These are phyloP conservation scores for Kalanchoe fedtschenkoi DNA, from an alignment of 164 flowering plant species.

Conservation along the genomic window DNA sequence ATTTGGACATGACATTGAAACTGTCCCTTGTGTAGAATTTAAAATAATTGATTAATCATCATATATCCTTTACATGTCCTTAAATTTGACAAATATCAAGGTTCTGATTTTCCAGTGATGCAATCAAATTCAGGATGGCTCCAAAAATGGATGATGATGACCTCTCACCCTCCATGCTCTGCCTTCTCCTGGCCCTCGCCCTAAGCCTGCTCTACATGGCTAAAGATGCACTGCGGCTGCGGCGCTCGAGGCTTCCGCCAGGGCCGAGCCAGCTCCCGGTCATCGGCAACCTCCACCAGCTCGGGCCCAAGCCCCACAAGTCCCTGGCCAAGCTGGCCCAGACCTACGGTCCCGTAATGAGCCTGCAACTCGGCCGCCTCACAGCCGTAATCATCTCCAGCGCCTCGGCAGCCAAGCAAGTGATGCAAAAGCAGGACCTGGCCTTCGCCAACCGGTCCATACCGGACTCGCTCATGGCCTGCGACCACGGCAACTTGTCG, in stretches of 20 bases:
- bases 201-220: not conserved
- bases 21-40: no score
- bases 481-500: conserved; percentile 10
- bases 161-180: not conserved
- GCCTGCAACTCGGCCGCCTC: conserved; percentile 17
- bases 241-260: conserved; percentile 3
- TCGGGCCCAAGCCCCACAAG: conserved; percentile 9
- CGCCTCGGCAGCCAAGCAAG: conserved; percentile 16
- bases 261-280: conserved; percentile 2
- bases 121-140: no score
- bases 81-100: no score
- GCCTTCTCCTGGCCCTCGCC: not conserved
- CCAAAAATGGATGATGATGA: not conserved
- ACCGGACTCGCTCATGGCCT: conserved; percentile 13
- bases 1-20: no score
- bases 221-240: no score
- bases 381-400: conserved; percentile 22
- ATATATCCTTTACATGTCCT: no score
- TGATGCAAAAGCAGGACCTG: conserved; percentile 25
- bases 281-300: conserved; percentile 4
- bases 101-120: no score
- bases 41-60: no score
- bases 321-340: conserved; percentile 8
- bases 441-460: conserved; percentile 15
- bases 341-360: conserved; percentile 19